Conservation (phyloP, 352 stramenopile species). For the Phytophthora cryptogea region DNA sequence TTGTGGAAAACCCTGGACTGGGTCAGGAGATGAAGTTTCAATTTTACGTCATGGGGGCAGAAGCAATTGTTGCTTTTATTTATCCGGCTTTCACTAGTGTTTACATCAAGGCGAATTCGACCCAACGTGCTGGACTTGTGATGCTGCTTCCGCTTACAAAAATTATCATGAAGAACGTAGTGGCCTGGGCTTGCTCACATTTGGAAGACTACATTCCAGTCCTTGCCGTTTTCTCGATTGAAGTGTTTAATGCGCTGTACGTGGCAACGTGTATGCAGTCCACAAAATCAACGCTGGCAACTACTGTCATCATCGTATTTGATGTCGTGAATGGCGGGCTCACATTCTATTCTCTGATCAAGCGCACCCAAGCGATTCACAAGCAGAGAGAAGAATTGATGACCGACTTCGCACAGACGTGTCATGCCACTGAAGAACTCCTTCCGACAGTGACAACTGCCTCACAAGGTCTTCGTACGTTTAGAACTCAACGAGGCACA, state of each 20-base stretch:
- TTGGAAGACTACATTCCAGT: slow-evolving; percentile 35
- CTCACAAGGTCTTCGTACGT: slow-evolving; percentile 6
- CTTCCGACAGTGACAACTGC: slow-evolving; percentile 3
- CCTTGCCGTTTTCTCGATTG: slow-evolving; percentile 36
- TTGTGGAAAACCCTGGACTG: slow-evolving; percentile 9
- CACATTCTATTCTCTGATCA: slow-evolving; percentile 6
- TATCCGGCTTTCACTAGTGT: slow-evolving; percentile 25
- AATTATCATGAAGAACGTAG: background rate
- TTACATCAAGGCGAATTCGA: slow-evolving; percentile 7
- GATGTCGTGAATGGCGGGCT: slow-evolving; percentile 21
- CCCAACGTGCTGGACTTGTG: slow-evolving; percentile 3
- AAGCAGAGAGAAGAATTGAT: background rate
- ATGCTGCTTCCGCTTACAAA: background rate
- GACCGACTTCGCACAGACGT: background rate
- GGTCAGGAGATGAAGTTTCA: slow-evolving; percentile 12
- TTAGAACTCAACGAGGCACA: slow-evolving; percentile 1
- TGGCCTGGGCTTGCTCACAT: slow-evolving; percentile 18
- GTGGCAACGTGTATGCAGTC: slow-evolving; percentile 34
- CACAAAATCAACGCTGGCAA: slow-evolving; percentile 26
- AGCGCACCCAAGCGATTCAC: slow-evolving; percentile 6
- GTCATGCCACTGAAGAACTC: background rate
- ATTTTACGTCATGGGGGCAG: slow-evolving; percentile 15
- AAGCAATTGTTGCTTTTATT: slow-evolving; percentile 20
- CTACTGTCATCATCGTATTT: slow-evolving; percentile 22
- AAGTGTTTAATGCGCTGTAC: slow-evolving; percentile 41